A percentile compares a stretch with the other conserved stretches of the same genome.
These are phyloP conservation scores for Candida berthetii DNA, from an alignment of 805 yeast species.

Conservation along the genomic window DNA sequence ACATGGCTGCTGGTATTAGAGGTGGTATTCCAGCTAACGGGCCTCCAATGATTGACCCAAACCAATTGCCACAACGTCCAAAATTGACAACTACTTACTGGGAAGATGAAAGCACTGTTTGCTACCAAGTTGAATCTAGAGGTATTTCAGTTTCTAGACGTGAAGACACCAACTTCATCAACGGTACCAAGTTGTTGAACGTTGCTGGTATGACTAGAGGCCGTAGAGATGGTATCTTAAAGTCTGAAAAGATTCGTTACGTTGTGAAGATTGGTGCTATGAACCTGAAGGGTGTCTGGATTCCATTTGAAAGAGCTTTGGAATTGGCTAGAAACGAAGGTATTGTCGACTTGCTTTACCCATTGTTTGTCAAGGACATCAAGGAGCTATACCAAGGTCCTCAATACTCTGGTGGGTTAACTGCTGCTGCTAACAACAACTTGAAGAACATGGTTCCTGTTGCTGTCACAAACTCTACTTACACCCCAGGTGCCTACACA, in stretches of 20 bases:
- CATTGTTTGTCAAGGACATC: conserved; percentile 60
- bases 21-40: conserved; percentile 11
- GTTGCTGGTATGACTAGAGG: conserved; percentile 74
- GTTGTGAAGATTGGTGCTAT: conserved; percentile 72
- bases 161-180: conserved; percentile 68
- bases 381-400: conserved; percentile 31
- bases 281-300: conserved; percentile 75
- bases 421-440: conserved; percentile 22
- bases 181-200: conserved; percentile 62
- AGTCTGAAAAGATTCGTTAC: conserved; percentile 59
- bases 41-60: conserved; percentile 17
- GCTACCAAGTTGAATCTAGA: conserved; percentile 68
- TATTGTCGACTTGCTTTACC: conserved; percentile 51
- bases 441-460: conserved; percentile 22
- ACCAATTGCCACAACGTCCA: conserved; percentile 36
- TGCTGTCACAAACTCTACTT: conserved; percentile 18
- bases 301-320: conserved; percentile 65
- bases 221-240: conserved; percentile 63
- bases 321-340: conserved; percentile 67
- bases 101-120: conserved; percentile 69
- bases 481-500: conserved; percentile 14
- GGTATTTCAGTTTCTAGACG: conserved; percentile 62
- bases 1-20: conserved; percentile 10
- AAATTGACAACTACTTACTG: conserved; percentile 69
- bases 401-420: conserved; percentile 22